Conservation (phyloP, 2,329 filamentous ascomycete species). For the Fusarium coffeatum region DNA sequence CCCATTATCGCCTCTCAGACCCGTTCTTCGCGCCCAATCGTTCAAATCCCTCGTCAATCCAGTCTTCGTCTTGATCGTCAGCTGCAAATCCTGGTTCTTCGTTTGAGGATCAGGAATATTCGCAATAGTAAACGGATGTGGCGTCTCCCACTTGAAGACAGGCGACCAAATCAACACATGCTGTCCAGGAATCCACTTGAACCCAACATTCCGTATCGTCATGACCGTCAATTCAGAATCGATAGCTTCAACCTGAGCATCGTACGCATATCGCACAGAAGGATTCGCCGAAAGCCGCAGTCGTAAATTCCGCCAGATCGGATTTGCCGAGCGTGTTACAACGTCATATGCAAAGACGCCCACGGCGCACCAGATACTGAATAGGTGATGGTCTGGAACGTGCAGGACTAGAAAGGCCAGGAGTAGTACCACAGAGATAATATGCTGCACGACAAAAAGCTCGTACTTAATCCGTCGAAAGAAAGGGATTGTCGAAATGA, state of each 20-base stretch:
- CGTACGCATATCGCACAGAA: constrained; percentile 34
- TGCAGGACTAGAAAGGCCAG: constrained; percentile 41
- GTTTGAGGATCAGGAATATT: constrained; percentile 22
- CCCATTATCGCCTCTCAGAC: constrained; percentile 23
- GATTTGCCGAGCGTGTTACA: constrained; percentile 44
- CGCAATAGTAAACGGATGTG: constrained; percentile 44
- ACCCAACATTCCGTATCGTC: constrained; percentile 37
- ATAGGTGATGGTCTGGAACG: constrained; percentile 44
- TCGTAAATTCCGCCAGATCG: constrained; percentile 42
- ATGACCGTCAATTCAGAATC: constrained; percentile 40
- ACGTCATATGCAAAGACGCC: constrained; percentile 43
- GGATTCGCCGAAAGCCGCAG: constrained; percentile 29
- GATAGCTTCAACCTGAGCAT: constrained; percentile 33
- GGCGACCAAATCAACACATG: constrained; percentile 46
- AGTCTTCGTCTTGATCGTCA: constrained; percentile 42
- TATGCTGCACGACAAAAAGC: constrained; percentile 47
- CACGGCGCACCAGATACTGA: constrained; percentile 47
- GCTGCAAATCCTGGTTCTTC: constrained; percentile 33
- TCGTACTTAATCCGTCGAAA: constrained; percentile 46
- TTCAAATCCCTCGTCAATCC: constrained; percentile 42
- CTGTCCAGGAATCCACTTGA: constrained; percentile 43
- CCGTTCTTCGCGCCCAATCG: constrained; percentile 37
- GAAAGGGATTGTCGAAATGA: constrained; percentile 38
- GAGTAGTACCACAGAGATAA: constrained; percentile 40
- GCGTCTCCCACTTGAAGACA: constrained; percentile 39